Percentiles rank a stretch among this genome's conserved stretches.
Conservation (phyloP, 495 filamentous ascomycete species). For the Tirmania nivea region DNA sequence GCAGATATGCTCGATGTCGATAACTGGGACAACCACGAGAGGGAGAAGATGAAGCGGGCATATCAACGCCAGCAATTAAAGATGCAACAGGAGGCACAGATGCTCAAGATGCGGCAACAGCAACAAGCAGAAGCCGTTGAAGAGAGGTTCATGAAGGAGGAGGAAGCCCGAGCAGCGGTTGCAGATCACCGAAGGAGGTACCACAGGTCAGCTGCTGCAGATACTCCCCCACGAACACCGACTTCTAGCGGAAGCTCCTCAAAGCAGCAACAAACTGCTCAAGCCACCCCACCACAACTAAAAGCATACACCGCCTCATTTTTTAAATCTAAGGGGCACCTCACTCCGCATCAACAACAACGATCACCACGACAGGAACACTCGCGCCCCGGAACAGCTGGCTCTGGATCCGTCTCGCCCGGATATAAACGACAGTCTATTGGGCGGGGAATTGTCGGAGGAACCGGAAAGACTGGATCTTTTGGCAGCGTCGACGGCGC, state of each 20-base stretch:
- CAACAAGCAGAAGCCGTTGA: not conserved
- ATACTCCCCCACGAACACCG: not conserved
- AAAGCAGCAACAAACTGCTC: not conserved
- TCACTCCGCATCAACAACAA: not conserved
- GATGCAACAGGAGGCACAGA: not conserved
- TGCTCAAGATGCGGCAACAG: not conserved
- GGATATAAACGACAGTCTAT: not conserved
- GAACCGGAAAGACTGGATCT: not conserved
- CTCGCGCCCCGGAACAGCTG: not conserved
- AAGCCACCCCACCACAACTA: not conserved
- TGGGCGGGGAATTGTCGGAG: not conserved
- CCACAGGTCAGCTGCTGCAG: not conserved
- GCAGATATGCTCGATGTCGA: not conserved
- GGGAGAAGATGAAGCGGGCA: not conserved
- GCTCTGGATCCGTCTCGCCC: not conserved
- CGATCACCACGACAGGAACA: not conserved
- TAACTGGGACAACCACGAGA: not conserved
- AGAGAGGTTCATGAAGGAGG: not conserved
- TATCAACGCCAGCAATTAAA: not conserved
- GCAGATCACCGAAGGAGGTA: not conserved
- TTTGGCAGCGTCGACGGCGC: not conserved
- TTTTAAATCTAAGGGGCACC: not conserved
- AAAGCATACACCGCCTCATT: not conserved
- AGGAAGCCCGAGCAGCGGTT: not conserved
- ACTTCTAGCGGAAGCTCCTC: not conserved